These are phyloP conservation scores for Euptelea pleiosperma DNA, from an alignment of 164 flowering plant genomes.

Conservation along the genomic window DNA sequence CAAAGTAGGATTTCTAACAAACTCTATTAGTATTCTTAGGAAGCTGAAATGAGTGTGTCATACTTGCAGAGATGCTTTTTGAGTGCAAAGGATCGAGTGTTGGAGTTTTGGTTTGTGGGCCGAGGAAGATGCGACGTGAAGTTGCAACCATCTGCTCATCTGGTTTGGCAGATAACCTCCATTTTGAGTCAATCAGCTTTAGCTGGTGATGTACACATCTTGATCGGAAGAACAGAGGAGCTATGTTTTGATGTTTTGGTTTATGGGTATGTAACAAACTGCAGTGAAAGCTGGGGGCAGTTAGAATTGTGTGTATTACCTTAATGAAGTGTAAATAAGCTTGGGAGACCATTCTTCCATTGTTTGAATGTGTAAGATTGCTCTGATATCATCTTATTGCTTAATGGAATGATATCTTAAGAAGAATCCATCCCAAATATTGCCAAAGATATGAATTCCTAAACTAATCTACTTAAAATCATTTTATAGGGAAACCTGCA, in stretches of 20 bases:
- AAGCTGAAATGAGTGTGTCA: not conserved
- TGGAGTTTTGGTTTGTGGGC: constrained; percentile 61
- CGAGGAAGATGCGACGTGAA: constrained; percentile 54
- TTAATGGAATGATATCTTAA: too few relatives aligned
- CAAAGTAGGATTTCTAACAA: not conserved
- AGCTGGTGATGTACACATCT: constrained; percentile 38
- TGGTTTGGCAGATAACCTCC: constrained; percentile 44
- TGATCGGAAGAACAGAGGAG: not conserved
- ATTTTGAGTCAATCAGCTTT: constrained; percentile 66
- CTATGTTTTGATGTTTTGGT: constrained; percentile 1
- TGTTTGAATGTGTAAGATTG: too few relatives aligned
- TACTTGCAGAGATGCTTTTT: constrained; percentile 43
- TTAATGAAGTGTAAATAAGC: not conserved
- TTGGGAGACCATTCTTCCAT: constrained; percentile 5
- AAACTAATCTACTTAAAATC: too few relatives aligned
- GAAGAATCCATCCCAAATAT: too few relatives aligned
- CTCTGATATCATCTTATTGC: too few relatives aligned
- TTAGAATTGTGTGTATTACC: not conserved
- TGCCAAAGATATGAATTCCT: too few relatives aligned
- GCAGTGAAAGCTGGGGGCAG: not conserved
- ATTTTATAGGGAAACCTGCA: too few relatives aligned
- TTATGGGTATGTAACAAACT: not conserved
- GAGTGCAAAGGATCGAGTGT: constrained; percentile 40
- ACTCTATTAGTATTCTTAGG: not conserved
- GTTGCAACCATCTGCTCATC: constrained; percentile 62